phyloP scores from a whole-genome alignment of 2,329 filamentous ascomycete genomes.

The Pyricularia pennisetigena region DNA sequence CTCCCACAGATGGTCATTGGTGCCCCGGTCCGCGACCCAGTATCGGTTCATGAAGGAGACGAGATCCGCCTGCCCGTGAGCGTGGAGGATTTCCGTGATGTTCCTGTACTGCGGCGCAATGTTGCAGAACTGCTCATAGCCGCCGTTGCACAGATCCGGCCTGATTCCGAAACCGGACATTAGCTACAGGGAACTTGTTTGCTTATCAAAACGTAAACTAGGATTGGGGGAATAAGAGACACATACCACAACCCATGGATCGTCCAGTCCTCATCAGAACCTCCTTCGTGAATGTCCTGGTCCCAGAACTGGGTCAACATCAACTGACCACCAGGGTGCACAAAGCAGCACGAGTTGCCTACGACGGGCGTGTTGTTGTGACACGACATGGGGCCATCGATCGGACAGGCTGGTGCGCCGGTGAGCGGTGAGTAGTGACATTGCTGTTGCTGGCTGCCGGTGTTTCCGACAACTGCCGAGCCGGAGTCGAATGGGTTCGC shows the following conservation, averaged over 20 bases:
- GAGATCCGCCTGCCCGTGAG: conserved; percentile 27
- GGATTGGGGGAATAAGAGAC: background rate
- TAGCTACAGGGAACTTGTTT: background rate
- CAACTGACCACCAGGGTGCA: conserved; percentile 29
- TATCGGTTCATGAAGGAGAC: conserved; percentile 30
- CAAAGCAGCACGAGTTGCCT: conserved; percentile 30
- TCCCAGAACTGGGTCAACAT: conserved; percentile 36
- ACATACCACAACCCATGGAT: conserved; percentile 32
- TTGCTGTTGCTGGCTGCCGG: background rate
- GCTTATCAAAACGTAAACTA: background rate
- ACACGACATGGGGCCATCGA: conserved; percentile 31
- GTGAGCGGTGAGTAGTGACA: conserved; percentile 6
- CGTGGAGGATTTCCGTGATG: conserved; percentile 28
- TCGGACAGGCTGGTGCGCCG: conserved; percentile 19
- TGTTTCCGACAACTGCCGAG: background rate
- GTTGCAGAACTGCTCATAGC: conserved; percentile 30
- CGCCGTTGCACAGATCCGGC: conserved; percentile 34
- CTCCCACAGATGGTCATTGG: conserved; percentile 46
- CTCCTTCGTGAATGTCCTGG: conserved; percentile 25
- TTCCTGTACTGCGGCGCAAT: conserved; percentile 31
- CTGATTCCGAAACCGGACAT: conserved; percentile 11
- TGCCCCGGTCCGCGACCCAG: conserved; percentile 26
- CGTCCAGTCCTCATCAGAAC: conserved; percentile 33
- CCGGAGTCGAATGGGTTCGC: conserved; percentile 5
- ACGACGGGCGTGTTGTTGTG: conserved; percentile 23